These are phyloP conservation scores for Ciborinia camelliae DNA, from an alignment of 2,329 filamentous ascomycete species.

Conservation along the genomic window DNA sequence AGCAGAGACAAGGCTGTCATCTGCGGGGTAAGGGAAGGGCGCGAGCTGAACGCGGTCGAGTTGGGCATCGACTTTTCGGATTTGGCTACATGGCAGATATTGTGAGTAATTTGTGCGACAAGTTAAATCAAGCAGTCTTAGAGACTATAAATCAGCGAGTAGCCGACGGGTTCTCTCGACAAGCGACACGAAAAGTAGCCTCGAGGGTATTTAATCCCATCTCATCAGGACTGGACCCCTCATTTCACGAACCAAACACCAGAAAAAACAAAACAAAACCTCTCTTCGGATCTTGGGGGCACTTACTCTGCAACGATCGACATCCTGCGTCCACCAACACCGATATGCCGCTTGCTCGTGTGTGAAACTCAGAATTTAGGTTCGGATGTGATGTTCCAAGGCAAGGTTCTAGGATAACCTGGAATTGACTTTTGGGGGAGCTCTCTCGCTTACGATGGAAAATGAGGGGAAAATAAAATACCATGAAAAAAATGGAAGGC, in stretches of 20 bases:
- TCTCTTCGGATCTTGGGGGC: conserved; percentile 22
- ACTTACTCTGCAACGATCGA: conserved; percentile 47
- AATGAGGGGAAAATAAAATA: background rate
- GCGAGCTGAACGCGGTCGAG: conserved; percentile 59
- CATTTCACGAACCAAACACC: background rate
- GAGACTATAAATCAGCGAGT: too few species aligned
- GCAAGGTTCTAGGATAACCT: conserved; percentile 11
- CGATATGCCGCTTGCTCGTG: background rate
- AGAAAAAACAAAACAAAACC: background rate
- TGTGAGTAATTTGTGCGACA: background rate
- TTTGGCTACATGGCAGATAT: conserved; percentile 41
- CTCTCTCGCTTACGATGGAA: conserved; percentile 1
- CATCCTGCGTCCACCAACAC: conserved; percentile 37
- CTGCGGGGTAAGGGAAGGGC: conserved; percentile 41
- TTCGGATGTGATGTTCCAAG: background rate
- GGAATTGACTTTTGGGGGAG: background rate
- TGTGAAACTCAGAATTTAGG: background rate
- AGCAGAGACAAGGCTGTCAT: conserved; percentile 39
- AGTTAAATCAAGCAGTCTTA: background rate
- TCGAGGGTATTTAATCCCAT: background rate
- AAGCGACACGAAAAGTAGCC: background rate
- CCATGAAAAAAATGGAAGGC: background rate
- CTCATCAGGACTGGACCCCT: background rate
- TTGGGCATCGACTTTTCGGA: conserved; percentile 61
- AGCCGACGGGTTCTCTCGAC: background rate